Evolutionary conservation across 148 eudicot species (phyloP), one percentile per base, ranked within the genome.

Genomic region (Rhododendron williamsianum): DNA sequence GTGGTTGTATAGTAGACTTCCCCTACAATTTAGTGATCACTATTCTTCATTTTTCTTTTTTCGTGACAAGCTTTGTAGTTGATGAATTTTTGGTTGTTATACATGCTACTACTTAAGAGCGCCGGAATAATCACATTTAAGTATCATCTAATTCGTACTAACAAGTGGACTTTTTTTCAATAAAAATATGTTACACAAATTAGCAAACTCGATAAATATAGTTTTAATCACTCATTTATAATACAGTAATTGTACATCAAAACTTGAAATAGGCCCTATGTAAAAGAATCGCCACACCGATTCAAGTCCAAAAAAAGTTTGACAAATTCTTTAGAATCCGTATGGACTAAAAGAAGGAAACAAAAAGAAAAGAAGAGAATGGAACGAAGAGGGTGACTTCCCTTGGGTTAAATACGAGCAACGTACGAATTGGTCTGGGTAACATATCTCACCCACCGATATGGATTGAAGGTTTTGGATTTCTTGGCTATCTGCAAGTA

Each of bases 371-470:
- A 49, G 27, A 67, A 48, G 8, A 72, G 60, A 76, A 9, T 52
- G 10, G 46, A 41, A 49, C 67, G 52, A 35, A 73, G 49, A 76
- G 72, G 16, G 52, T 65, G 86, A 83, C 65, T 86, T 72, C n/a
- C 82, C 73, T 80, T 78, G 36, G 63, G 54, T 92, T 91, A 95
- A 89, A 95, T 85, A 78, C 98, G 98, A 76, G 98, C 96, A 83
- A 95, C 98, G 84, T 95, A 95, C 23, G 96, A 93, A 90, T 93
- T 95, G 38, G 96, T 92, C 74, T 92, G 98, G 48, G 98, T 93
- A 78, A 95, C 96, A 46, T 95, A 95, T 88, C 96, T 92, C 82
- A 95, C 98, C 98, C 98, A 95, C 58, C 96, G 94, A 84, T 92
- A 95, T 1, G 98, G 98, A 82, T 95, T 95, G 87, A 91, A 89